Evolutionary conservation across 345 rosid genomes (phyloP), one percentile per base, ranked within the genome.

Genomic region (Excoecaria cochinchinensis): DNA sequence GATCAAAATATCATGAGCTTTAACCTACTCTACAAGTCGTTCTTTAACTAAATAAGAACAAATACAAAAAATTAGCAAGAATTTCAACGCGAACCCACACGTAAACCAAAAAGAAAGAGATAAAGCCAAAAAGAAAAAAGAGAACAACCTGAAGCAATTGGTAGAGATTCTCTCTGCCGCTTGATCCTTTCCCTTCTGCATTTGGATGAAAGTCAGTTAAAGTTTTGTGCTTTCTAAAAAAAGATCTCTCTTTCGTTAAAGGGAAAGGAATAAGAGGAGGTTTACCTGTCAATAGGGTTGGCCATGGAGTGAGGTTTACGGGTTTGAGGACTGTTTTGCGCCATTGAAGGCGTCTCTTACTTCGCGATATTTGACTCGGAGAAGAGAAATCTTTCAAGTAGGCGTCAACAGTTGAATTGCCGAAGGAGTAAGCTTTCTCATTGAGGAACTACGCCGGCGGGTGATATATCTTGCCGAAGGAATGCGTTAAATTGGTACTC

Each of bases 121-220:
- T 12, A 48, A 14, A 38, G 0, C 21, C 21, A 21, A 10, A 44
- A 8, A 44, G 9, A 6, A 5, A 44, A 10, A 44, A 10, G 10
- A 4, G 48, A 47, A 13, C 56, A 21, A 94, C 97, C 98, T 59
- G 94, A 80, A 77, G 98, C 94, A 72, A 95, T 95, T 17, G 98
- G 98, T 52, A 95, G 92, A 66, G 97, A 89, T 71, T 83, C 90
- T 78, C 93, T 86, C 68, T 91, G 97, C 47, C 87, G 78, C 44
- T 72, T 38, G 74, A 95, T 82, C 63, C 76, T 87, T 65, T 84
- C 90, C 73, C 83, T 83, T 82, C 85, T 87, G 81, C 82, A 78
- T 71, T 70, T 66, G 52, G 72, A 36, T 46, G 31, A 69, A 21
- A 38, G 59, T 31, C 31, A 71, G 55, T 69, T 80, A 16, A 67